Evolutionary conservation across 1,284 basidiomycete species (phyloP), one percentile per base, ranked within the genome.

Genomic region (Cutaneotrichosporon mucoides): DNA sequence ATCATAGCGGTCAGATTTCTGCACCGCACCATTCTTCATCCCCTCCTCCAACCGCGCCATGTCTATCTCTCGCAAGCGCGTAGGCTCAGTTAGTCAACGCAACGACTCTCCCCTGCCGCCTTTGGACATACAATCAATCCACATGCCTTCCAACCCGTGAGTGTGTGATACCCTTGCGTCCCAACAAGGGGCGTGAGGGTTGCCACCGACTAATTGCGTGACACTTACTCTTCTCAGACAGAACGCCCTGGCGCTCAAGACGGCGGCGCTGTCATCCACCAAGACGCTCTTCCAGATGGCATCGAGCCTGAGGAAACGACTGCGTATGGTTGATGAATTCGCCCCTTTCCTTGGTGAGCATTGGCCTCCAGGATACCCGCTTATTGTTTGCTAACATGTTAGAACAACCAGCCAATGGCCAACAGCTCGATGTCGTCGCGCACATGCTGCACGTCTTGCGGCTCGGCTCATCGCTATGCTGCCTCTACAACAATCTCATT

Each of bases 381-480:
- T 36, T 40, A 35, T 52, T 38, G 40, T 41, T 13, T 24, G 24
- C 41, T 56, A 44, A 38, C 42, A 15, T 35, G 9, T 24, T 63
- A 79, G 77, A 76, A 54, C 69, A 73, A 69, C 76, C 75, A 38
- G 46, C 63, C 7, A 52, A 55, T 36, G 73, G 71, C 12, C 68
- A 73, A 64, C 66, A 77, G 72, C 70, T 82, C 72, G 75, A 78
- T 50, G 73, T 78, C 38, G 95, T 99, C 68, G 88, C 90, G 45
- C 91, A 94, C 77, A 86, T 97, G 53, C 94, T 93, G 87, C 90
- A 94, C 73, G 86, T 89, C 73, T 90, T 99, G 79, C 88, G 92
- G 41, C 85, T 94, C 46, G 95, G 96, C 62, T 88, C 91, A 38
- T 89, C 94, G 41, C 88, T 99, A 64, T 95, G 92, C 81, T 93